Evolutionary conservation across 1,139 yeast genomes (phyloP).

Genomic region (Taphrina sp.): DNA sequence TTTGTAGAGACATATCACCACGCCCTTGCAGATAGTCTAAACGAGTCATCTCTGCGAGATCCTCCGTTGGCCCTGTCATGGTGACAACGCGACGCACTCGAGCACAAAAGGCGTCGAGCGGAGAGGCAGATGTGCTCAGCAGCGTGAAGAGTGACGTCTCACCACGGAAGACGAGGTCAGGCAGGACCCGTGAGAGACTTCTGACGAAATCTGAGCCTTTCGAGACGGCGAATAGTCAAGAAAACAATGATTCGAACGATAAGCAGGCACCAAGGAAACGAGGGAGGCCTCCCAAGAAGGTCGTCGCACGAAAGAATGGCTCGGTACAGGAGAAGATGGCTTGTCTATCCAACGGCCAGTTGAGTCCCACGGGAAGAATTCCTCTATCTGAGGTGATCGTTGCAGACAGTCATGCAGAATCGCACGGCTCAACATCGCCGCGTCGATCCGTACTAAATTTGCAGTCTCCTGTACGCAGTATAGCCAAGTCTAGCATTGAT

Average conservation of each 20-base stretch:
- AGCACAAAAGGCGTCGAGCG: not conserved
- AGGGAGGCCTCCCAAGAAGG: slow-evolving; percentile 11
- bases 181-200: not conserved
- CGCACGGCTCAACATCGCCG: not conserved
- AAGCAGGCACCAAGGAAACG: not conserved
- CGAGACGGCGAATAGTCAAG: not conserved
- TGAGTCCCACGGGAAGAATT: not conserved
- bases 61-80: too few relatives aligned
- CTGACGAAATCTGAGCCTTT: not conserved
- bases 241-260: not conserved
- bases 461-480: not conserved
- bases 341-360: too few relatives aligned
- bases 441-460: not conserved
- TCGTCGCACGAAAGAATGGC: not conserved
- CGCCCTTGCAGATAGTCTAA: too few relatives aligned
- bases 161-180: slow-evolving; percentile 12
- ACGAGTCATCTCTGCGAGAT: too few relatives aligned
- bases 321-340: not conserved
- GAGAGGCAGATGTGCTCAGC: not conserved
- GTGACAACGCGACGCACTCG: slow-evolving; percentile 13
- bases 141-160: not conserved
- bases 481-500: not conserved
- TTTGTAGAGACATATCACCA: too few relatives aligned
- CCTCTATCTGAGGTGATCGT: not conserved
- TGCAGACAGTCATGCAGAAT: not conserved